These are phyloP conservation scores for Pleurotus salmoneostramineus DNA, from an alignment of 768 basidiomycete genomes.

Conservation along the genomic window DNA sequence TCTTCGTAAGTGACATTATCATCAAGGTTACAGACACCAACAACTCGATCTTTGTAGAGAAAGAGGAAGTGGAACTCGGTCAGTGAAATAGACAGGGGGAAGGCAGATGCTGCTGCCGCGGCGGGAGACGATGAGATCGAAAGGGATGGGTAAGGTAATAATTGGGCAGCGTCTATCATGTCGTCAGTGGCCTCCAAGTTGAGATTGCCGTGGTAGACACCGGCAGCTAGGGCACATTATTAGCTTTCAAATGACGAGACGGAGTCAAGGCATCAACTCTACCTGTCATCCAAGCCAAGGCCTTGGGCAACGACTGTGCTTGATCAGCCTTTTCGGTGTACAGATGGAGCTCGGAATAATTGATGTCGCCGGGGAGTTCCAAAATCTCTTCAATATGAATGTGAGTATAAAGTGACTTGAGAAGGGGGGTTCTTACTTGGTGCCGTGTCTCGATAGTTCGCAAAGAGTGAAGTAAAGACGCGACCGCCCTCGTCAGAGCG, in stretches of 20 bases:
- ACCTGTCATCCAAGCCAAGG: constrained; percentile 93
- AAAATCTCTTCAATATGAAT: constrained; percentile 64
- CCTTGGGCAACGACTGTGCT: constrained; percentile 63
- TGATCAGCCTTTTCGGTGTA: constrained; percentile 71
- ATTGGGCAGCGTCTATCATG: constrained; percentile 71
- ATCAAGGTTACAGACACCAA: constrained; percentile 75
- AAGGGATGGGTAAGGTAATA: constrained; percentile 70
- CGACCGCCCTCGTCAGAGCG: constrained; percentile 73
- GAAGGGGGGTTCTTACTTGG: constrained; percentile 56
- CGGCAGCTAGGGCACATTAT: constrained; percentile 52
- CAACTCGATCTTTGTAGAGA: constrained; percentile 74
- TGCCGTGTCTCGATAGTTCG: constrained; percentile 65
- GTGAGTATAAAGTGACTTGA: constrained; percentile 16
- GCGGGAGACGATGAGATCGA: constrained; percentile 25
- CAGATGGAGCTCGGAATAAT: constrained; percentile 77
- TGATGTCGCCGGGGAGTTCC: constrained; percentile 79
- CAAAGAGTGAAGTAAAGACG: constrained; percentile 72
- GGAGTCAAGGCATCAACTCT: constrained; percentile 13
- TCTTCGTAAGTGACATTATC: constrained; percentile 86
- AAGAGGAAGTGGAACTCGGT: constrained; percentile 93
- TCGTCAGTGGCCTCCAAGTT: constrained; percentile 72
- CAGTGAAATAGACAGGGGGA: constrained; percentile 74
- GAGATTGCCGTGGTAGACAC: constrained; percentile 82
- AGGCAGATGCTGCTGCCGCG: constrained; percentile 22
- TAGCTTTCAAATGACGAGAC: neutral